phyloP scores from a whole-genome alignment of 768 basidiomycete species.

The Leccinum broughii region DNA sequence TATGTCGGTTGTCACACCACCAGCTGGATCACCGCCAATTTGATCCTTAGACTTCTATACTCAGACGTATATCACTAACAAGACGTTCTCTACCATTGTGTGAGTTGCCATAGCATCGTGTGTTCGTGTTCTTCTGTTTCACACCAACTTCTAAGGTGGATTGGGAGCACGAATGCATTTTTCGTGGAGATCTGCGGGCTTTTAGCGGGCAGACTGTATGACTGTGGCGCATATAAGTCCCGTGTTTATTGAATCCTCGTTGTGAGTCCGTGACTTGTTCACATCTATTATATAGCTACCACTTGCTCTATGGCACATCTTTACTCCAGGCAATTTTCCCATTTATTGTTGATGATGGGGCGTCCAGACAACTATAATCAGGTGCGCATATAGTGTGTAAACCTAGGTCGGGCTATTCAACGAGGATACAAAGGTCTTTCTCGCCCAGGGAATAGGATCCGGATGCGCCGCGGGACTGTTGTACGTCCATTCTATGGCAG shows the following conservation, averaged over 20 bases:
- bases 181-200: conserved; percentile 46
- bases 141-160: conserved; percentile 31
- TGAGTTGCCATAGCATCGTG: conserved; percentile 19
- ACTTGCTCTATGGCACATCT: conserved; percentile 16
- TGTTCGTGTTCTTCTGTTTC: not conserved
- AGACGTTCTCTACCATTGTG: conserved; percentile 41
- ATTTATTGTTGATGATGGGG: conserved; percentile 48
- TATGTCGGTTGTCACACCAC: conserved; percentile 1
- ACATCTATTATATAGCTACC: conserved; percentile 14
- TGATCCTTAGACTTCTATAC: conserved; percentile 39
- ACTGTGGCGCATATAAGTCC: conserved; percentile 35
- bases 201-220: conserved; percentile 48
- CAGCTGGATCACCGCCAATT: not conserved
- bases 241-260: conserved; percentile 13
- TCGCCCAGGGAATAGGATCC: conserved; percentile 49
- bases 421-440: conserved; percentile 41
- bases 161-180: conserved; percentile 51
- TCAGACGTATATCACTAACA: conserved; percentile 36
- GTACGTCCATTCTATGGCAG: conserved; percentile 47
- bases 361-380: conserved; percentile 45
- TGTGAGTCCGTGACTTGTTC: conserved; percentile 33
- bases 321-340: conserved; percentile 31
- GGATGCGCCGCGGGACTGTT: conserved; percentile 50
- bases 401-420: not conserved
- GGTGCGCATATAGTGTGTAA: conserved; percentile 20